Evolutionary conservation across 208 protist species (phyloP), one percentile per base, ranked within the genome.

Genomic region (Crithidia acanthocephali): DNA sequence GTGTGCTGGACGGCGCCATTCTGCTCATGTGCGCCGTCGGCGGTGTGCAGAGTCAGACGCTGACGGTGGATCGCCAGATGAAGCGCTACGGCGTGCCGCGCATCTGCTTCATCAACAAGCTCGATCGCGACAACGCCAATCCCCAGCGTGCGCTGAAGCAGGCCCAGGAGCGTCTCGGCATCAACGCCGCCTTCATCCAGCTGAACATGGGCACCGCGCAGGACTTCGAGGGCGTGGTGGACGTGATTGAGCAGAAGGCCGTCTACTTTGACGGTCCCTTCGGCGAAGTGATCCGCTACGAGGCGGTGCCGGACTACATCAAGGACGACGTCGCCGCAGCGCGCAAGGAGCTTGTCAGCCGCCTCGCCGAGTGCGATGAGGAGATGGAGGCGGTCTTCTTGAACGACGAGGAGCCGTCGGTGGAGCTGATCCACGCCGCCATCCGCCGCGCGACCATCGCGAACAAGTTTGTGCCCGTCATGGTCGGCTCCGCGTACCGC

Each of bases 21-120:
- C n/a, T n/a, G n/a, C n/a, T n/a, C 57, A 92, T 99, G 84, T 99
- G 98, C 81, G 90, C 81, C 68, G 98, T 98, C 28, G 85, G 82
- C 58, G 97, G 98, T 75, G 96, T 99, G 61, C 98, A 99, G 88
- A 97, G 88, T 61, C 99, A 99, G 79, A 99, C 98, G 10, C 88
- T 99, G 52, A 99, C 99, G 8, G 98, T 99, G n/a, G 98, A 99
- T 81, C 88, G 98, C 25, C 99, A 99, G 76, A 99, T 99, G 98
- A 94, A 94, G 76, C 88, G 98, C 32, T 99, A 99, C 83, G 92
- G 91, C 16, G 98, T 99, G 13, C 98, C 99, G 27, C 87, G 98
- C 63, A 88, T 99, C 45, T 95, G 89, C 68, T 99, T 99, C 66
- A 98, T 99, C 77, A 99, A 99, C 86, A 99, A 99, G 79, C 87